Percentiles rank a stretch among this genome's conserved stretches.
Evolutionary conservation across 768 basidiomycete genomes (phyloP).

Genomic region (Boletus insuetus): DNA sequence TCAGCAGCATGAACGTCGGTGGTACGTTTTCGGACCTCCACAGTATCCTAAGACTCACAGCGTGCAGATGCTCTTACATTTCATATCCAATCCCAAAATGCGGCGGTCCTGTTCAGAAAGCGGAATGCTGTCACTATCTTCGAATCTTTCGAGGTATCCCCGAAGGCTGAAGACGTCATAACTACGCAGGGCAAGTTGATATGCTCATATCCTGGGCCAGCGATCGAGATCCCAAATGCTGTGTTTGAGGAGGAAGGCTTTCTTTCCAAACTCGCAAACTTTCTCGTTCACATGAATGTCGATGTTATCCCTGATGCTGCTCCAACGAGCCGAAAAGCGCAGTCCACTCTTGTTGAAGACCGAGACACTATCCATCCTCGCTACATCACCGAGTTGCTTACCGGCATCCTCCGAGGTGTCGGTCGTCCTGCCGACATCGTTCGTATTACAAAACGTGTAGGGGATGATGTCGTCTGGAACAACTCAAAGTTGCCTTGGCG

Average conservation of each 20-base stretch:
- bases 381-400: conserved; percentile 49
- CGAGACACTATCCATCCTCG: conserved; percentile 43
- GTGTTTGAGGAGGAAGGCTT: conserved; percentile 31
- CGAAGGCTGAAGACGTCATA: conserved; percentile 36
- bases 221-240: conserved; percentile 35
- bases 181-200: conserved; percentile 40
- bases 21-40: conserved; percentile 8
- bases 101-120: conserved; percentile 41
- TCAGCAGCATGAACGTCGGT: conserved; percentile 17
- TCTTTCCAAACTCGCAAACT: conserved; percentile 34
- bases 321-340: conserved; percentile 38
- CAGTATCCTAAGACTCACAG: not conserved
- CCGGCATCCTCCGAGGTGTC: conserved; percentile 43
- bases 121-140: conserved; percentile 29
- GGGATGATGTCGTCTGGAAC: conserved; percentile 46
- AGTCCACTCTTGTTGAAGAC: conserved; percentile 33
- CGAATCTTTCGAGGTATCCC: conserved; percentile 48
- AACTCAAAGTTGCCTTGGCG: conserved; percentile 44
- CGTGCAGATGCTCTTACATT: conserved; percentile 36
- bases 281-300: conserved; percentile 35
- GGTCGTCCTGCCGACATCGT: conserved; percentile 28
- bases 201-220: conserved; percentile 46
- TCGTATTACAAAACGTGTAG: conserved; percentile 41
- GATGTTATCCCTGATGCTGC: conserved; percentile 34
- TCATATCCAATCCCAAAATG: conserved; percentile 47